Evolutionary conservation across 2,329 filamentous ascomycete genomes (phyloP).

Genomic region (Rhynchosporium graminicola): DNA sequence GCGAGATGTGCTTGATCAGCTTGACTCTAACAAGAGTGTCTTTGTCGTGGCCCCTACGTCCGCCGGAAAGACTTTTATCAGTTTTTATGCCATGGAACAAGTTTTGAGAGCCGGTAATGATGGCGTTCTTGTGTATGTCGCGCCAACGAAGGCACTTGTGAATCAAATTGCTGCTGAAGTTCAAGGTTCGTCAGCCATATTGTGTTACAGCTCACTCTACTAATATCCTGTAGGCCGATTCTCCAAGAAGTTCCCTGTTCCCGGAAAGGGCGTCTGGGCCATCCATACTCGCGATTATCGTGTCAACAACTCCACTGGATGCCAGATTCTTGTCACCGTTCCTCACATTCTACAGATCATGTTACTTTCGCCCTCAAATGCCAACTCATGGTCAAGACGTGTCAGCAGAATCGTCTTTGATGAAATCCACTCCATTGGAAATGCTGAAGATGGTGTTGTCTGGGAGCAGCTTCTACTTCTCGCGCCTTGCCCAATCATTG

Average conservation of each 20-base stretch:
- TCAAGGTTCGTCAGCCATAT: conserved; percentile 50
- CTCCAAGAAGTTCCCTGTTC: conserved; percentile 59
- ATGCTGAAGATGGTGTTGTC: conserved; percentile 72
- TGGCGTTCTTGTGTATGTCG: conserved; percentile 74
- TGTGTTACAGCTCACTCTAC: background rate
- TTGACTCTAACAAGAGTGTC: conserved; percentile 69
- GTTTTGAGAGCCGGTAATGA: conserved; percentile 68
- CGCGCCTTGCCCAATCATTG: conserved; percentile 75
- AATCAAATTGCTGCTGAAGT: conserved; percentile 83
- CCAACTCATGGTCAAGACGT: conserved; percentile 64
- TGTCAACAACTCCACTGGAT: conserved; percentile 71
- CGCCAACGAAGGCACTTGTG: conserved; percentile 78
- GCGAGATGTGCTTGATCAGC: conserved; percentile 68
- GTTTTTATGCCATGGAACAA: conserved; percentile 81
- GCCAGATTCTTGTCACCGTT: conserved; percentile 76
- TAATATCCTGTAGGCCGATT: conserved; percentile 51
- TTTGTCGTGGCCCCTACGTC: conserved; percentile 78
- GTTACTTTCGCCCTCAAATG: conserved; percentile 66
- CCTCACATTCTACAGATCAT: conserved; percentile 80
- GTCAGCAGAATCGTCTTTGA: conserved; percentile 80
- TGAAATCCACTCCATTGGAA: conserved; percentile 78
- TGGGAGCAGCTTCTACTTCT: conserved; percentile 79
- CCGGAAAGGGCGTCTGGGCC: conserved; percentile 71
- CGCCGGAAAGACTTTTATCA: conserved; percentile 81
- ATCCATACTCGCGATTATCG: conserved; percentile 76